Percentiles rank a stretch among this genome's conserved stretches.
These are phyloP conservation scores for Penicillium sp. DNA, from an alignment of 2,329 filamentous ascomycete genomes.

Conservation along the genomic window DNA sequence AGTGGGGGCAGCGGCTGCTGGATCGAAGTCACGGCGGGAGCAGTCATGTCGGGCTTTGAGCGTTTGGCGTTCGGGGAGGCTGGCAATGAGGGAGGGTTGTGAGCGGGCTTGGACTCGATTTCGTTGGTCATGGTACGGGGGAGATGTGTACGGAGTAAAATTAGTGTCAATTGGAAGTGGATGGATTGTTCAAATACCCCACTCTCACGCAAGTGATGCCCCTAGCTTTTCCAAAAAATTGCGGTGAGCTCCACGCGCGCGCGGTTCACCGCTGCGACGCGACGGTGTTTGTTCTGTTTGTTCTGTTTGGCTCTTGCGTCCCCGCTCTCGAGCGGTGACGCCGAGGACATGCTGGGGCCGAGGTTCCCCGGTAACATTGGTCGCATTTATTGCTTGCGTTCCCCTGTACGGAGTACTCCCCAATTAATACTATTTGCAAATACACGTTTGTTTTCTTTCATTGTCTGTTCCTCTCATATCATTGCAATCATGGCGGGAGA, in stretches of 20 bases:
- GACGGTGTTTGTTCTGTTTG: conserved; percentile 15
- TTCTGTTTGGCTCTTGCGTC: conserved; percentile 19
- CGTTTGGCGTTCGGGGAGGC: conserved; percentile 79
- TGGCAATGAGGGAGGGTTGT: conserved; percentile 61
- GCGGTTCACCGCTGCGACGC: conserved; percentile 27
- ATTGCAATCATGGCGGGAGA: conserved; percentile 70
- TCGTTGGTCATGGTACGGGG: conserved; percentile 45
- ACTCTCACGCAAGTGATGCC: neutral
- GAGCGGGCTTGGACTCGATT: conserved; percentile 34
- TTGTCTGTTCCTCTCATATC: neutral
- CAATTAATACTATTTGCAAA: neutral
- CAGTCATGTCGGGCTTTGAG: conserved; percentile 61
- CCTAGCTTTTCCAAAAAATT: conserved; percentile 15
- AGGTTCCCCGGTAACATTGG: conserved; percentile 23
- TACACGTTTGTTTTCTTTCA: neutral
- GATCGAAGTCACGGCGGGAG: conserved; percentile 39
- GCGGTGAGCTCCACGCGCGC: conserved; percentile 26
- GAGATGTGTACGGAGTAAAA: neutral
- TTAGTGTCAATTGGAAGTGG: neutral
- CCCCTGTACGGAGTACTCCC: neutral
- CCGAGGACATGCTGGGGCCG: conserved; percentile 15
- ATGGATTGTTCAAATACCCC: neutral
- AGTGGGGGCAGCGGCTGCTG: conserved; percentile 60
- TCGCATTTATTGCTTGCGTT: conserved; percentile 1
- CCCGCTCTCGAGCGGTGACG: conserved; percentile 6